Conservation (phyloP, 2,329 filamentous ascomycete species). For the Trichophaea hybrida region DNA sequence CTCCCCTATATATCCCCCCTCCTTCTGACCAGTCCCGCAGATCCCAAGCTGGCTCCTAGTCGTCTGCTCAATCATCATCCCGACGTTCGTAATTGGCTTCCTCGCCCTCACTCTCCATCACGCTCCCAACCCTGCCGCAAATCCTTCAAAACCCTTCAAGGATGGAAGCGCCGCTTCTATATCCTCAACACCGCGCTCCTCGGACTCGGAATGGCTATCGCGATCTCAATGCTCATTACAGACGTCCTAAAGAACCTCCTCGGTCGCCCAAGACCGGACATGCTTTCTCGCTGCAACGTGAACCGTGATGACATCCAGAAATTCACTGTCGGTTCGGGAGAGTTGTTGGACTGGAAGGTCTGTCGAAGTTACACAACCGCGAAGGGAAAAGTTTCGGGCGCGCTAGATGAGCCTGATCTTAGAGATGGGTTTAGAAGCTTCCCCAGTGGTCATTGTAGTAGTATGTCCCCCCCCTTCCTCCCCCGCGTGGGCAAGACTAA, state of each 20-base stretch:
- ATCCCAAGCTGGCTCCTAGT: constrained; percentile 53
- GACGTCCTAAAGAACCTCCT: constrained; percentile 67
- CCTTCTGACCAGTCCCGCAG: no score
- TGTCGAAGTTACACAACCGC: neutral
- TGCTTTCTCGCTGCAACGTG: constrained; percentile 58
- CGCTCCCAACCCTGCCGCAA: neutral
- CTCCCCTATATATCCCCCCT: no score
- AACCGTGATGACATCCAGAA: constrained; percentile 42
- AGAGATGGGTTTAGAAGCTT: constrained; percentile 78
- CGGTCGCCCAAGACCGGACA: constrained; percentile 49
- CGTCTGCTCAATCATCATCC: constrained; percentile 48
- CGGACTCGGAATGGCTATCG: constrained; percentile 59
- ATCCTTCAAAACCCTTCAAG: neutral
- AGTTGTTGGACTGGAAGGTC: constrained; percentile 13
- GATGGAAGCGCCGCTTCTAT: constrained; percentile 71
- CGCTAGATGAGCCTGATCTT: constrained; percentile 2
- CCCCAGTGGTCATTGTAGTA: constrained; percentile 50
- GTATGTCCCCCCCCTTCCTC: constrained; percentile 53
- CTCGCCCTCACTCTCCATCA: constrained; percentile 42
- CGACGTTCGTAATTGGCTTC: constrained; percentile 52
- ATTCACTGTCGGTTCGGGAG: neutral
- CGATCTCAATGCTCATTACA: constrained; percentile 63
- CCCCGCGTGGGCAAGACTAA: neutral
- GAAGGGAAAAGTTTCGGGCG: neutral
- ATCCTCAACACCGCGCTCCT: constrained; percentile 77